These are phyloP conservation scores for Phytopythium mirpurense DNA, from an alignment of 352 stramenopile genomes.

Conservation along the genomic window DNA sequence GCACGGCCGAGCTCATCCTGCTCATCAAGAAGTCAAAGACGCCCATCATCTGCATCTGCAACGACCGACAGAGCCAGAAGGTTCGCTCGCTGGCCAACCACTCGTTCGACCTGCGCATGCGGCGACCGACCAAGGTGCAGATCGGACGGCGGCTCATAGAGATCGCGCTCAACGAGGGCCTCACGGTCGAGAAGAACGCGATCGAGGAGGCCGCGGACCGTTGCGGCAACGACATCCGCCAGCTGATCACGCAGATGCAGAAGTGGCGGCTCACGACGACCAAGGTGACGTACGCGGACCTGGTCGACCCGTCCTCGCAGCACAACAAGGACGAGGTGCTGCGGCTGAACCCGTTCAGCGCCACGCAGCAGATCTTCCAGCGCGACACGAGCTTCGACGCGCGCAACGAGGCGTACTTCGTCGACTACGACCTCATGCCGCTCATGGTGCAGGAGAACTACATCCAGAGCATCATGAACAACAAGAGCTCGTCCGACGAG, in stretches of 20 bases:
- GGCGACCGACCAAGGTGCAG: conserved; percentile 89
- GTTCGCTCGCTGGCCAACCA: conserved; percentile 94
- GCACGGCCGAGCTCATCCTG: conserved; percentile 97
- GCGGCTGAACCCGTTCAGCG: conserved; percentile 94
- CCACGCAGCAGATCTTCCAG: conserved; percentile 91
- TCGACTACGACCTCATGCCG: conserved; percentile 98
- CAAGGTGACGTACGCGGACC: conserved; percentile 82
- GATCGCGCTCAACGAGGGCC: conserved; percentile 87
- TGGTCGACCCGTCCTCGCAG: conserved; percentile 69
- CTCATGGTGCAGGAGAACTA: conserved; percentile 94
- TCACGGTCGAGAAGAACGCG: conserved; percentile 94
- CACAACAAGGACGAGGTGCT: conserved; percentile 93
- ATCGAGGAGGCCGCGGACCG: conserved; percentile 95
- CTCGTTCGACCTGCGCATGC: conserved; percentile 96
- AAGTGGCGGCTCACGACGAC: conserved; percentile 89
- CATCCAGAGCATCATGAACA: conserved; percentile 80
- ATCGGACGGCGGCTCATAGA: conserved; percentile 92
- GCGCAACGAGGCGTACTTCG: conserved; percentile 97
- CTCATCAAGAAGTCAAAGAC: conserved; percentile 98
- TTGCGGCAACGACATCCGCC: conserved; percentile 97
- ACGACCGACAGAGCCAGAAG: conserved; percentile 96
- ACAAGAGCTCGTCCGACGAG: conserved; percentile 54
- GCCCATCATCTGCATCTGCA: conserved; percentile 99
- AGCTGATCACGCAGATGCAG: conserved; percentile 97
- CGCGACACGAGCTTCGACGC: conserved; percentile 66